Evolutionary conservation across 805 yeast genomes (phyloP).

Genomic region (Debaryomyces tyrocola): DNA sequence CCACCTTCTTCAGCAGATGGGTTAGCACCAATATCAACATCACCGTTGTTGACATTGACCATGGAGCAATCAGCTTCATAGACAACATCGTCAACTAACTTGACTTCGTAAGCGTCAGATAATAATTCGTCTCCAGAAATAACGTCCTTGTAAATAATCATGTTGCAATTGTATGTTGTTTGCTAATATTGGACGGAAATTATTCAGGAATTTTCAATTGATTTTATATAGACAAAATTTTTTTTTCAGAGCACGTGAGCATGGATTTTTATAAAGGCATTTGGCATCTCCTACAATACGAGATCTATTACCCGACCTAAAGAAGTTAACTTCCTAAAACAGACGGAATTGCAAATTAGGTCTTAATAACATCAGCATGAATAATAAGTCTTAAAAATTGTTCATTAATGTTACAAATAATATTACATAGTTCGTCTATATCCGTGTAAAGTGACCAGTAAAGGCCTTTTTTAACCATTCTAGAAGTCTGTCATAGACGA

Average conservation of each 20-base stretch:
- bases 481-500: constrained; percentile 55
- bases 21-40: constrained; percentile 98
- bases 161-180: constrained; percentile 13
- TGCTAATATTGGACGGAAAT: background rate
- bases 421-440: background rate
- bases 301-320: background rate
- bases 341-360: background rate
- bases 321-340: background rate
- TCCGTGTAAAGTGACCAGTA: constrained; percentile 10
- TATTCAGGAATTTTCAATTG: background rate
- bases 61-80: constrained; percentile 96
- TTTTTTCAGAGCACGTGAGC: background rate
- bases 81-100: constrained; percentile 84
- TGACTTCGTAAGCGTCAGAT: constrained; percentile 95
- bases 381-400: background rate
- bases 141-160: constrained; percentile 62
- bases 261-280: background rate
- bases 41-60: constrained; percentile 87
- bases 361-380: background rate
- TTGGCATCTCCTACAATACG: background rate
- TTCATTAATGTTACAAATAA: background rate
- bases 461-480: constrained; percentile 18
- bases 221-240: background rate
- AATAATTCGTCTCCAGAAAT: constrained; percentile 93
- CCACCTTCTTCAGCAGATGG: constrained; percentile 97